These are phyloP conservation scores for Fraxinus floribunda DNA, from an alignment of 305 asterid genomes.

Conservation along the genomic window DNA sequence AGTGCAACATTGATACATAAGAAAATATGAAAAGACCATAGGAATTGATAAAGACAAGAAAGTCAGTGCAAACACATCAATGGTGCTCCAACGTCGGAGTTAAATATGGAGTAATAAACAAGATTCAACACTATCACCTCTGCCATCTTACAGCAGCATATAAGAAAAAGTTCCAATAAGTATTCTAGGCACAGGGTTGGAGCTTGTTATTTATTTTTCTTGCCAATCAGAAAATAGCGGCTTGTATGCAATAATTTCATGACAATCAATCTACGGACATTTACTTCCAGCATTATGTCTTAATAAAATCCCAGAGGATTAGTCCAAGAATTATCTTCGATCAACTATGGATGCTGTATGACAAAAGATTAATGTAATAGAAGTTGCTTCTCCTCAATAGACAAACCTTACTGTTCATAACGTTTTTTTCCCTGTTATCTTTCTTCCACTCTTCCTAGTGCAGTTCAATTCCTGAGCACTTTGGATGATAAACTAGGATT, in stretches of 20 bases:
- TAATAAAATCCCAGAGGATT: background rate
- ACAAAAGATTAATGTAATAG: conserved; percentile 1
- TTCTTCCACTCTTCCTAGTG: background rate
- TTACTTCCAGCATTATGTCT: background rate
- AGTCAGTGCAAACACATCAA: background rate
- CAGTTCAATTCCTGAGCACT: background rate
- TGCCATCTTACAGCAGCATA: background rate
- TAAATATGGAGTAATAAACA: background rate
- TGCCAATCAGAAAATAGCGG: background rate
- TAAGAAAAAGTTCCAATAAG: background rate
- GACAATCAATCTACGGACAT: background rate
- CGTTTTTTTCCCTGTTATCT: background rate
- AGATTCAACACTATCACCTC: background rate
- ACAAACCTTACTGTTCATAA: background rate
- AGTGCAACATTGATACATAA: background rate
- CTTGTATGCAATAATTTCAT: background rate
- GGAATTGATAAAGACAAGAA: background rate
- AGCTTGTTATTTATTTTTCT: background rate
- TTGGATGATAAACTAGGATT: background rate
- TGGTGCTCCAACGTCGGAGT: background rate
- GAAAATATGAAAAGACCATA: background rate
- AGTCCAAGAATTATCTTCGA: background rate
- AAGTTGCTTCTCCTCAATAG: conserved; percentile 3
- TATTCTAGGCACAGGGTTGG: background rate
- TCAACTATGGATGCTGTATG: background rate